These are phyloP conservation scores for Ustilago curta DNA, from an alignment of 1,284 basidiomycete genomes.

Conservation along the genomic window DNA sequence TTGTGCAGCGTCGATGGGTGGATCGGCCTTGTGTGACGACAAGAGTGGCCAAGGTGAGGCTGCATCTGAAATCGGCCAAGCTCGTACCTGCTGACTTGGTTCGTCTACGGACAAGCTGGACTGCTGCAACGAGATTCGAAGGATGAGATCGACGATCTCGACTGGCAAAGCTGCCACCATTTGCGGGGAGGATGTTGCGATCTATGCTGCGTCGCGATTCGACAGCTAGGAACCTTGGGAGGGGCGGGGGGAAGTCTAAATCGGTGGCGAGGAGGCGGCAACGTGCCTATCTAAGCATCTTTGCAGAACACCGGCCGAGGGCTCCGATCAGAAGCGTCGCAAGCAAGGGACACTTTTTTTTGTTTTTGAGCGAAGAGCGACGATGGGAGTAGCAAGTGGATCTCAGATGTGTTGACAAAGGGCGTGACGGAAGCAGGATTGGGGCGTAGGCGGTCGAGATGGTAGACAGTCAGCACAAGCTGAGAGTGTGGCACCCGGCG, in stretches of 20 bases:
- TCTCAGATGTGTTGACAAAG: no score
- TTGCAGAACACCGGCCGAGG: background rate
- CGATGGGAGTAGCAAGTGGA: background rate
- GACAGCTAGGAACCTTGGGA: background rate
- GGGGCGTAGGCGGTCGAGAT: no score
- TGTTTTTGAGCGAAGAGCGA: background rate
- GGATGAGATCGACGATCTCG: conserved; percentile 47
- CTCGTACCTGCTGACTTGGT: background rate
- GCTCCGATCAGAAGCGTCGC: background rate
- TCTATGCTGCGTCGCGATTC: background rate
- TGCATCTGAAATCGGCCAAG: background rate
- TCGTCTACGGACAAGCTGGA: background rate
- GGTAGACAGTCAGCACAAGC: no score
- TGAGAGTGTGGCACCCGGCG: background rate
- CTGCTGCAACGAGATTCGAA: conserved; percentile 15
- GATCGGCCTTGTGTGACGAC: background rate
- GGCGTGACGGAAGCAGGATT: no score
- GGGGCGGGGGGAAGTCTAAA: background rate
- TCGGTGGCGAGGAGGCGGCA: background rate
- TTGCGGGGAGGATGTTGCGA: no score
- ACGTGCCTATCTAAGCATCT: background rate
- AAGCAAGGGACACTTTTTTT: background rate
- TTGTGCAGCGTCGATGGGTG: conserved; percentile 8
- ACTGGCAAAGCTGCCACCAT: conserved; percentile 25
- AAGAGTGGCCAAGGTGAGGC: background rate